Percentiles rank a stretch among this genome's conserved stretches.
Evolutionary conservation across 2,329 filamentous ascomycete genomes (phyloP).

Genomic region (Arthroderma sp.): DNA sequence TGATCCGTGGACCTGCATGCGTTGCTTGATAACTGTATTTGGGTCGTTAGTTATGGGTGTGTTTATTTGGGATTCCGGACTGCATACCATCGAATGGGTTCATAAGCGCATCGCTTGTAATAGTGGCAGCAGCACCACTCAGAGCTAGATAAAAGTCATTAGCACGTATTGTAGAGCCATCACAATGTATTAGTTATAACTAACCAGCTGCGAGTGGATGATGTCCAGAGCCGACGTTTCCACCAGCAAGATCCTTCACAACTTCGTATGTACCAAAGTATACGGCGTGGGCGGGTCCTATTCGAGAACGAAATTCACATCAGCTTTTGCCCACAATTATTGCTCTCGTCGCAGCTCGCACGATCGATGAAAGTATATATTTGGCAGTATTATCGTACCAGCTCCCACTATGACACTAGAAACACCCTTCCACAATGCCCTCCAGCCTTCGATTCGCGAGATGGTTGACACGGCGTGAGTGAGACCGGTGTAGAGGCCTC

Average conservation of each 20-base stretch:
- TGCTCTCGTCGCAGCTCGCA: background rate
- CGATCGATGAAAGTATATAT: background rate
- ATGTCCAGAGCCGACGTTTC: slow-evolving; percentile 71
- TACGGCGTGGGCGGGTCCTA: slow-evolving; percentile 90
- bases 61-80: background rate
- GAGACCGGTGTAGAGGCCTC: slow-evolving; percentile 75
- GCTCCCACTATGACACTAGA: slow-evolving; percentile 93
- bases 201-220: slow-evolving; percentile 86
- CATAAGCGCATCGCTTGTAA: slow-evolving; percentile 96
- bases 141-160: slow-evolving; percentile 47
- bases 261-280: slow-evolving; percentile 98
- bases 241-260: slow-evolving; percentile 91
- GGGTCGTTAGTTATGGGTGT: slow-evolving; percentile 4
- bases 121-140: slow-evolving; percentile 88
- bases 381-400: slow-evolving; percentile 45
- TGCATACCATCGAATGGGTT: slow-evolving; percentile 89
- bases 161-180: background rate
- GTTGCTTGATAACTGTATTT: slow-evolving; percentile 82
- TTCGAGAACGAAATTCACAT: slow-evolving; percentile 4
- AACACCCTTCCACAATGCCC: slow-evolving; percentile 91
- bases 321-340: background rate
- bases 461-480: slow-evolving; percentile 89
- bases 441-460: slow-evolving; percentile 73
- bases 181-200: slow-evolving; percentile 18
- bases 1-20: slow-evolving; percentile 98